Base-by-base conservation (phyloP, 768 basidiomycete species). In the Lactifluus hygrophoroides region DNA sequence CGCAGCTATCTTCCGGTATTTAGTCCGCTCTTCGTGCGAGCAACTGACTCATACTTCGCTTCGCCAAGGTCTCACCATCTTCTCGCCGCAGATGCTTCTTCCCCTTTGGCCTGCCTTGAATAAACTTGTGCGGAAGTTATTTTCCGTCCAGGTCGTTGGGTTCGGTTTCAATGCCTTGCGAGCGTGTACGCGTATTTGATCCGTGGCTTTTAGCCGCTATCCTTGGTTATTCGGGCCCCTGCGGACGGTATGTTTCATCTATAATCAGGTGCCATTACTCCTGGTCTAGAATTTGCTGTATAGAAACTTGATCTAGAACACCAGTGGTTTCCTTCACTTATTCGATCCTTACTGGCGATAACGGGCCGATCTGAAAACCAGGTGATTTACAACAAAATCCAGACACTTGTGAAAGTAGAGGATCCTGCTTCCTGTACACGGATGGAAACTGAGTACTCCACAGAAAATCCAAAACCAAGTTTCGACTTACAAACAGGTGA, bases 161-260 rank as follows among this genome's bases (percentile, higher is more conserved):
- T 66, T 34, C 30, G 61, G 54, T 57, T 37, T 35, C 38, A 21
- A 38, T 48, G 19, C 14, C 34, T 48, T 40, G 47, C 45, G 21
- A 34, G 35, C 62, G 42, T 11, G 32, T 16, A 51, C 35, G 21
- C 30, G 21, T 48, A 34, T 48, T 43, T 57, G 57, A 42, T 40
- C 45, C 54, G 35, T 43, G 54, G 44, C 47, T 42, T 32, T 35
- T 64, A 90, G 89, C 65, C 82, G 83, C 3, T 89, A 90, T 71
- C 89, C 89, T 21, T 74, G 88, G 38, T 79, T 90, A 56, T 91
- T 90, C 68, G 89, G 89, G 2, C 69, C 75, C 27, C 83, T 83
- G 82, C 74, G 76, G 66, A 76, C 77, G 74, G 88, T 85, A 73
- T 54, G 69, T 60, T 52, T 47, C 58, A 49, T 47, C 47, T 44